Evolutionary conservation across 176 grass and related monocot genomes (phyloP).

Genomic region (Avena eriantha): DNA sequence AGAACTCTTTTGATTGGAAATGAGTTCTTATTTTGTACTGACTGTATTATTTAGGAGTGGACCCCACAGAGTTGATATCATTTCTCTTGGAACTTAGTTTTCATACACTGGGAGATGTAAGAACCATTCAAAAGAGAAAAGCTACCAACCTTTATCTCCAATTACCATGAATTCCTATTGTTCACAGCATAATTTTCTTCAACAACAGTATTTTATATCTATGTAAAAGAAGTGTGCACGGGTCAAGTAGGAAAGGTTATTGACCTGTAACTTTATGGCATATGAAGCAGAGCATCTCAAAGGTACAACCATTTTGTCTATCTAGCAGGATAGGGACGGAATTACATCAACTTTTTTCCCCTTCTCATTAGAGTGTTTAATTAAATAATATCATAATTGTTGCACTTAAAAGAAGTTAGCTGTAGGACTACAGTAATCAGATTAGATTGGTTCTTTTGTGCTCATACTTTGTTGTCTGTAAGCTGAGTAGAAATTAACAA

Average conservation of each 20-base stretch:
- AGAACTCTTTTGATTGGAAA: constrained; percentile 8
- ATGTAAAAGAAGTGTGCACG: not conserved
- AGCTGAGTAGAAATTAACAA: not conserved
- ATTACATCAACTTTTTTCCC: not conserved
- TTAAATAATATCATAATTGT: not conserved
- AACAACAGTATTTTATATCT: not conserved
- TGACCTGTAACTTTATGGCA: constrained; percentile 4
- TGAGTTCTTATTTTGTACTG: constrained; percentile 9
- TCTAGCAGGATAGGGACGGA: constrained; percentile 5
- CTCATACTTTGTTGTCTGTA: not conserved
- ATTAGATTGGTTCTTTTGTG: constrained; percentile 1
- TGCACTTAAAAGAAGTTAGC: constrained; percentile 20
- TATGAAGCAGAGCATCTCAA: not conserved
- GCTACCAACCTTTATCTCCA: not conserved
- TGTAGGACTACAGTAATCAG: not conserved
- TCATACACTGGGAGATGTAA: constrained; percentile 84
- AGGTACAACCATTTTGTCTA: not conserved
- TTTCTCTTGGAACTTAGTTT: constrained; percentile 98
- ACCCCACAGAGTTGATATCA: constrained; percentile 87
- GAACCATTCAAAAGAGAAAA: constrained; percentile 12
- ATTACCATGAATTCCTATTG: not conserved
- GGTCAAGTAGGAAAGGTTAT: not conserved
- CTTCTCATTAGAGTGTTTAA: not conserved
- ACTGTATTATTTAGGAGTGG: constrained; percentile 61
- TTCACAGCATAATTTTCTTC: not conserved